Evolutionary conservation across 495 filamentous ascomycete species (phyloP), one percentile per base, ranked within the genome.

Genomic region (Xanthoparmelia taractica): DNA sequence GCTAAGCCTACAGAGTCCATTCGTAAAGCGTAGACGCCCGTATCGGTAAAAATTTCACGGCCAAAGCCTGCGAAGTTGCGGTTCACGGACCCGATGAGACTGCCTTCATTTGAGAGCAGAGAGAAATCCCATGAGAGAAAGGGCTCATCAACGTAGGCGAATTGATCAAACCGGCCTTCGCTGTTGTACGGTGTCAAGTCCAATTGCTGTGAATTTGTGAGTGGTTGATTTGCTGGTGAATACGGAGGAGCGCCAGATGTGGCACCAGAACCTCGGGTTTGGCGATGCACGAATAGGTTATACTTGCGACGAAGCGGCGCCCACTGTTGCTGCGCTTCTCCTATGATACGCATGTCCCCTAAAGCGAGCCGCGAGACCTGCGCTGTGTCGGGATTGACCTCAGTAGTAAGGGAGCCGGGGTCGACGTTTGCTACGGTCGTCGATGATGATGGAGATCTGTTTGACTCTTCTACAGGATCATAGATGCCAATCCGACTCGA

Each of bases 21-120:
- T 8, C 84, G 76, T 37, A 88, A 68, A 6, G 82, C 85, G 69
- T 89, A 89, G 5, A 88, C 84, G 54, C 86, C 86, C 0, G 84
- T 87, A 59, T 88, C 86, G 0, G 86, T 89, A 72, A 89, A 88
- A 43, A 89, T 74, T 63, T 89, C 86, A 1, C 86, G 77, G n/a
- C 81, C 85, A 69, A 88, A 88, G 1, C 86, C 86, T 37, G 73
- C 76, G 70, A 87, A 89, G 65, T 88, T 82, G 57, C 86, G 81
- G 66, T 88, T 88, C 6, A 89, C 85, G 8, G 79, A 83, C 50
- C 85, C 85, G 50, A 88, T 79, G 15, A 81, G 66, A 10, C 68
- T 68, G 33, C 72, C 69, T 20, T 80, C 70, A 3, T 76, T 78
- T 8, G 80, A 78, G 4, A 74, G 77, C 5, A 85, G 75, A 23